A percentile compares a stretch with the other conserved stretches of the same genome.
These are phyloP conservation scores for Teratosphaeria viscida DNA, from an alignment of 2,329 filamentous ascomycete genomes.

Conservation along the genomic window DNA sequence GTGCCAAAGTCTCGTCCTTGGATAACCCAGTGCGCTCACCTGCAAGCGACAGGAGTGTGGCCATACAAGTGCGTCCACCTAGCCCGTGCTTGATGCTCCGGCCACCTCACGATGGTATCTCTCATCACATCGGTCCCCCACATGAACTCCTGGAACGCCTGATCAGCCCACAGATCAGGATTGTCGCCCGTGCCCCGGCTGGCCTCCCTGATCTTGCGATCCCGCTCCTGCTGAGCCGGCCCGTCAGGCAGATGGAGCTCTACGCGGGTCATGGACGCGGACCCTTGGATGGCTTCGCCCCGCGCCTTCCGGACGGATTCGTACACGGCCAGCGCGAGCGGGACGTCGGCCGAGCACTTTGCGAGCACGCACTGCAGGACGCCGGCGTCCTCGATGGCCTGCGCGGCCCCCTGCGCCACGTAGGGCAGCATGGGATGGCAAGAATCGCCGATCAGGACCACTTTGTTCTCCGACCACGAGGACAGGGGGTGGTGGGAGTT, in stretches of 20 bases:
- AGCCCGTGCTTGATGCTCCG: constrained; percentile 6
- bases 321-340: not conserved
- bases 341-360: not conserved
- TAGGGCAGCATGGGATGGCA: constrained; percentile 60
- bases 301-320: not conserved
- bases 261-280: constrained; percentile 26
- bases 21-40: not conserved
- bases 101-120: constrained; percentile 7
- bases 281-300: constrained; percentile 15
- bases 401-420: constrained; percentile 56
- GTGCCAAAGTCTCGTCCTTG: no score
- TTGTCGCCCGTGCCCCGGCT: constrained; percentile 5
- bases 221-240: constrained; percentile 8
- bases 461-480: constrained; percentile 26
- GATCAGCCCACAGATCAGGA: constrained; percentile 8
- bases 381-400: constrained; percentile 58
- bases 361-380: constrained; percentile 31
- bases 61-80: constrained; percentile 5
- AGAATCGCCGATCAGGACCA: constrained; percentile 49
- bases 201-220: constrained; percentile 6
- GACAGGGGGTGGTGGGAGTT: constrained; percentile 25
- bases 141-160: constrained; percentile 7
- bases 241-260: constrained; percentile 21
- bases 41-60: constrained; percentile 4
- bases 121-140: constrained; percentile 10